Percentiles rank a stretch among this genome's conserved stretches.
Conservation (phyloP, 2,329 filamentous ascomycete species). For the Aspergillus melleus region DNA sequence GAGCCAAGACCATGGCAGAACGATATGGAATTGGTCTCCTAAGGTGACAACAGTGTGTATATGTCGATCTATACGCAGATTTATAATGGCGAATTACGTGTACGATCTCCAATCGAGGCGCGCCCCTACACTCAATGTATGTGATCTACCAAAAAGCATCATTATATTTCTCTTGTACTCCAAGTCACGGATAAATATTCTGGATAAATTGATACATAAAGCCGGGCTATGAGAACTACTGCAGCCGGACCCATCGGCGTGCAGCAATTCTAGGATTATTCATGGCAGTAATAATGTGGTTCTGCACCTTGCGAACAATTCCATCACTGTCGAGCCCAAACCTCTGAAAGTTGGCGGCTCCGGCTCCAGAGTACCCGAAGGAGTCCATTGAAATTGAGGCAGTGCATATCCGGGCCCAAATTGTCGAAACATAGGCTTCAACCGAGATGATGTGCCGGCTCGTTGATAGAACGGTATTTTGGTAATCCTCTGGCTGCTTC, state of each 20-base stretch:
- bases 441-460: neutral
- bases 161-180: too few relatives aligned
- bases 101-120: too few relatives aligned
- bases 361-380: neutral
- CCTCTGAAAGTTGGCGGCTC: neutral
- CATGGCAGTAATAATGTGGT: neutral
- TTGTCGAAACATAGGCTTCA: neutral
- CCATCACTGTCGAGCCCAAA: neutral
- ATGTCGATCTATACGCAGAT: too few relatives aligned
- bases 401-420: neutral
- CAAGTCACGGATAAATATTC: too few relatives aligned
- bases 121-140: too few relatives aligned
- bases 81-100: too few relatives aligned
- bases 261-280: neutral
- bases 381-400: neutral
- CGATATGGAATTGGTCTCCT: too few relatives aligned
- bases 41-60: too few relatives aligned
- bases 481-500: conserved; percentile 47
- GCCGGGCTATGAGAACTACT: neutral
- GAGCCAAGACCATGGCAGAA: too few relatives aligned
- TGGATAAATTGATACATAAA: too few relatives aligned
- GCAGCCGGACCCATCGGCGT: neutral
- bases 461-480: conserved; percentile 38
- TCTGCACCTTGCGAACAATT: neutral
- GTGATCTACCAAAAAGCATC: too few relatives aligned